Base-by-base conservation (phyloP, 2,329 filamentous ascomycete genomes). In the Fusarium sp. region DNA sequence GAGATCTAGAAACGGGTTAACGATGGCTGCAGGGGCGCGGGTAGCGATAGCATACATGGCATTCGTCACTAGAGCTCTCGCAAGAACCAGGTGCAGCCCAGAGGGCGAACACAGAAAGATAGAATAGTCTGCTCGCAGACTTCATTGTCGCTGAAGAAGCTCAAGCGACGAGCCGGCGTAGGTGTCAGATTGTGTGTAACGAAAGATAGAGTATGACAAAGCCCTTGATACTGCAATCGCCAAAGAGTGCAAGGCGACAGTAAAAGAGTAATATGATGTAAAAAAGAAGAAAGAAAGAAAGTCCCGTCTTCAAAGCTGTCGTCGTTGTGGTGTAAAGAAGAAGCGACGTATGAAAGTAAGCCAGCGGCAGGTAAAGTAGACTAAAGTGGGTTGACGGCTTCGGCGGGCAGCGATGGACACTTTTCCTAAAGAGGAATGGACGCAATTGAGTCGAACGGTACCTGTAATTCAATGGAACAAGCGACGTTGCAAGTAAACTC, bases 1-100 rank as follows among this genome's bases (percentile, higher is more conserved):
- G 96, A 94, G 78, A 98, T 93, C 94, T 98, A 86, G 38, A 58
- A 31, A 20, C 51, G 59, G 70, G 80, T 88, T 83, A 88, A 85
- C 83, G 78, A n/a, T 28, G 45, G 45, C 42, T 33, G 56, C 51
- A 7, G 55, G 28, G 57, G 52, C 33, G 24, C 49, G 15, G 26
- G 56, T 56, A 49, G 69, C 58, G 44, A 60, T 63, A 41, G 84
- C 88, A 79, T 88, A 90, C 88, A 81, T 85, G 83, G 78, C 88
- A 90, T 76, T 85, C 85, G 80, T 87, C 85, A 77, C 85, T 81
- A 69, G 81, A 77, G 64, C 75, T 80, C 56, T 80, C 77, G 79
- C 88, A 90, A 75, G 82, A 83, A 31, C 83, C 85, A 48, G 85
- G 82, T 48, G 84, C 79, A 41, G 83, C 84, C 87, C 86, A 90